Conservation (phyloP, 2,329 filamentous ascomycete genomes). For the Colletotrichum sp. region DNA sequence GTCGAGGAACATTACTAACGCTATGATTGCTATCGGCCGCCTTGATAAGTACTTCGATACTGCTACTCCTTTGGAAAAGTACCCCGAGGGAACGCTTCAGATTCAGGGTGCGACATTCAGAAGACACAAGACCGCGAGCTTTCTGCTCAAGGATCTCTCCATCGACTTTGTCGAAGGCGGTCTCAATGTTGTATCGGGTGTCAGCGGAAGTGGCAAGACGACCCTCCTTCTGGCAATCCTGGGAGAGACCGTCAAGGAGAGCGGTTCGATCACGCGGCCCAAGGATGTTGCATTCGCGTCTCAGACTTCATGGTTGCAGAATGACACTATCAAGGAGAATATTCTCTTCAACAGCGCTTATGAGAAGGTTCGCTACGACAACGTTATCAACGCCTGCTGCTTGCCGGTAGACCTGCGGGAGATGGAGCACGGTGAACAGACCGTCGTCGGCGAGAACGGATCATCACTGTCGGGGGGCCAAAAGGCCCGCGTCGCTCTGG, state of each 20-base stretch:
- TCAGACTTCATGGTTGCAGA: constrained; percentile 63
- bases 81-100: constrained; percentile 53
- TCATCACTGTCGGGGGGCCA: constrained; percentile 62
- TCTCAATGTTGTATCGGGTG: constrained; percentile 58
- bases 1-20: constrained; percentile 45
- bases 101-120: constrained; percentile 53
- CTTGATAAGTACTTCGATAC: constrained; percentile 60
- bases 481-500: constrained; percentile 60
- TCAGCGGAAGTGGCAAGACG: constrained; percentile 63
- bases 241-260: constrained; percentile 57
- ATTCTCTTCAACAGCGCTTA: constrained; percentile 58
- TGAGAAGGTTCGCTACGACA: constrained; percentile 58
- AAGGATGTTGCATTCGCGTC: constrained; percentile 61
- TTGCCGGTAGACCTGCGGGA: constrained; percentile 55
- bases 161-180: constrained; percentile 58
- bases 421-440: constrained; percentile 54
- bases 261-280: constrained; percentile 51
- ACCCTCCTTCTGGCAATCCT: constrained; percentile 59
- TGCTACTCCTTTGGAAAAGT: constrained; percentile 50
- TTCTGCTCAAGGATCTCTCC: constrained; percentile 51
- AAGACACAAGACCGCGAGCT: constrained; percentile 54
- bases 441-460: constrained; percentile 59
- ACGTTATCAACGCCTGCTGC: constrained; percentile 61
- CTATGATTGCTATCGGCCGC: constrained; percentile 52
- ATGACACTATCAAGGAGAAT: constrained; percentile 59